Percentiles rank a stretch among this genome's conserved stretches.
These are phyloP conservation scores for Tolypocladium pustulatum DNA, from an alignment of 2,329 filamentous ascomycete species.

Conservation along the genomic window DNA sequence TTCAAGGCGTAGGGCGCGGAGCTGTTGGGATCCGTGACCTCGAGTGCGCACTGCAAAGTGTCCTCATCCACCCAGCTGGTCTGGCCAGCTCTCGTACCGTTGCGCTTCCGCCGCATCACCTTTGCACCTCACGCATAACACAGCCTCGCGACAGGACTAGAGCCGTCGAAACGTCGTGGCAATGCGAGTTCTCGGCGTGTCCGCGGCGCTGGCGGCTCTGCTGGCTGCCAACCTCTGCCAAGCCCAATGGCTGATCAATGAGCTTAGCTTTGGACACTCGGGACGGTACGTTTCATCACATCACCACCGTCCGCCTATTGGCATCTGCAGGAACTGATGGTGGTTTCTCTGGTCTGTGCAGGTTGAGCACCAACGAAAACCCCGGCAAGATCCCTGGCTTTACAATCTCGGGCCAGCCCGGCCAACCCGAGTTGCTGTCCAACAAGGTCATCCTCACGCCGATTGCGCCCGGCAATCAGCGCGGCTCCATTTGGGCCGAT, in stretches of 20 bases:
- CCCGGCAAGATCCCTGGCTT: slow-evolving; percentile 43
- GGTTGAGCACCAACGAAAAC: background rate
- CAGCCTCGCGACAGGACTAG: background rate
- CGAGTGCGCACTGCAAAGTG: slow-evolving; percentile 13
- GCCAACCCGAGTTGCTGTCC: slow-evolving; percentile 57
- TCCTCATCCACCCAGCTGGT: slow-evolving; percentile 12
- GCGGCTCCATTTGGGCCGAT: slow-evolving; percentile 75
- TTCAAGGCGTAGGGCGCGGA: background rate
- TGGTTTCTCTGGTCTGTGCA: background rate
- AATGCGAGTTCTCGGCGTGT: slow-evolving; percentile 30
- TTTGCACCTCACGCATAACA: background rate
- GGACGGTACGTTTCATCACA: slow-evolving; percentile 37
- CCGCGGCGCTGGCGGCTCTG: slow-evolving; percentile 27
- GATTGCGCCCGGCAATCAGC: slow-evolving; percentile 72
- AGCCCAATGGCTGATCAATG: slow-evolving; percentile 59
- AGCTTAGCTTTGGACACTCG: slow-evolving; percentile 68
- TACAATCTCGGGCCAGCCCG: slow-evolving; percentile 41
- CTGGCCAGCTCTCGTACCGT: background rate
- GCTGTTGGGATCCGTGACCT: background rate
- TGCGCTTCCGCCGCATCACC: background rate
- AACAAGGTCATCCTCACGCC: slow-evolving; percentile 91
- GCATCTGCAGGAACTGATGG: background rate
- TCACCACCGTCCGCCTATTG: background rate
- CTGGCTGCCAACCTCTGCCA: slow-evolving; percentile 39
- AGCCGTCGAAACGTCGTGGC: slow-evolving; percentile 8